A percentile compares a stretch with the other conserved stretches of the same genome.
Evolutionary conservation across 2,329 filamentous ascomycete species (phyloP).

Genomic region (Juglanconis sp.): DNA sequence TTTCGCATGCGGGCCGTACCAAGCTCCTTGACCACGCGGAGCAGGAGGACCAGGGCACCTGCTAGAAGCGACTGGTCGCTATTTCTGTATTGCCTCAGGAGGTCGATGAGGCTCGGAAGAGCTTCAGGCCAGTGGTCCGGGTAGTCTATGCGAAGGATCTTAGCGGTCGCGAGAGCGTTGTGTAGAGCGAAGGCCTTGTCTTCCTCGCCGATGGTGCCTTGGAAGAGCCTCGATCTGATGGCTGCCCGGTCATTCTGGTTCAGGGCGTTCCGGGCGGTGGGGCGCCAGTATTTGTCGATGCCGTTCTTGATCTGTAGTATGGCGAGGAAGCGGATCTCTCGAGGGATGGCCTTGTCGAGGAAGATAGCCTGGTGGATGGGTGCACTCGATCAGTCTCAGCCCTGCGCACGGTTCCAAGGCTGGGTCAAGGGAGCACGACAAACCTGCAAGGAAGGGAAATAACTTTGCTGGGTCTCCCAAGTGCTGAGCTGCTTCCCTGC

Average conservation of each 20-base stretch:
- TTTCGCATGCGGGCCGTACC: conserved; percentile 73
- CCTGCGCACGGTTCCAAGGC: not conserved
- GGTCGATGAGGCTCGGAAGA: conserved; percentile 56
- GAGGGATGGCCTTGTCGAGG: conserved; percentile 72
- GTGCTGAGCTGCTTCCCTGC: conserved; percentile 67
- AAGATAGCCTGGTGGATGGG: conserved; percentile 62
- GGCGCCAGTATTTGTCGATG: conserved; percentile 89
- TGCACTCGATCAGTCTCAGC: not conserved
- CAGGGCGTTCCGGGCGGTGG: conserved; percentile 59
- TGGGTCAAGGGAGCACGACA: not conserved
- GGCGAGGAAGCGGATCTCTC: conserved; percentile 80
- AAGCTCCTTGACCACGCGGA: conserved; percentile 88
- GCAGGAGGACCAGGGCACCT: conserved; percentile 70
- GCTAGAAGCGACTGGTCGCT: conserved; percentile 64
- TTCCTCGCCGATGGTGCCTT: conserved; percentile 73
- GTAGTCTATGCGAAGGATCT: conserved; percentile 86
- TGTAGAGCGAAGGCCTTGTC: conserved; percentile 76
- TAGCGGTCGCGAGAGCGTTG: conserved; percentile 83
- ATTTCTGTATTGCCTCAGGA: conserved; percentile 58
- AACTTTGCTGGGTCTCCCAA: conserved; percentile 67
- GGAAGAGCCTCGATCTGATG: conserved; percentile 73
- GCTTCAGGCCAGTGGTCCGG: conserved; percentile 77
- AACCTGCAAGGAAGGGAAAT: conserved; percentile 68
- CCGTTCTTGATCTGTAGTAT: conserved; percentile 96
- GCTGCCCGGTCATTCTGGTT: conserved; percentile 71